Evolutionary conservation across 176 grass and related monocot species (phyloP), one percentile per base, ranked within the genome.

Genomic region (Eleusine coracana): DNA sequence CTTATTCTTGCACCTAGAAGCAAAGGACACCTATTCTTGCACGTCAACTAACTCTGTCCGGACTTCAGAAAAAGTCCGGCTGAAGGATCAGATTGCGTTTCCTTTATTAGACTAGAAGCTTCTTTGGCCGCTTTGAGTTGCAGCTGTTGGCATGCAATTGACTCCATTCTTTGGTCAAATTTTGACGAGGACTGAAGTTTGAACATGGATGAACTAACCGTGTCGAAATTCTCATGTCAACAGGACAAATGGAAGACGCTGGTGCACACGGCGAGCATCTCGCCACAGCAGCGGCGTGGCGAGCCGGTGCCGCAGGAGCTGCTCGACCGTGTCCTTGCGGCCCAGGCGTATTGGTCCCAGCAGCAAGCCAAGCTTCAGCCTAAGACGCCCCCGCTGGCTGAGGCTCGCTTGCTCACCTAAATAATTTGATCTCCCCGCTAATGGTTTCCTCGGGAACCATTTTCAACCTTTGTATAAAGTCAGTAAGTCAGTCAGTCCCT

Each of bases 201-300:
- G 62, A 87, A 76, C 4, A 55, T 41, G 18, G 61, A 89, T 75
- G 78, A 84, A 84, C 81, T 91, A 86, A 89, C 86, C 69, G 77
- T 90, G 84, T 83, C 51, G 14, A 93, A 87, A 81, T 88, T 86
- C 29, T 88, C 66, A 17, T 88, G 41, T 58, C 50, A 89, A 93
- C 88, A 98, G 96, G 96, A 98, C 88, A 98, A 98, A 49, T 98
- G 96, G 96, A 98, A 98, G 89, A 98, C 96, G 61, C 75, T 98
- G 74, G 96, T 98, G 41, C 96, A 98, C 87, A 98, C 96, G 45
- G 96, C 96, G 39, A 95, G 91, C 82, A 98, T 98, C 74, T 92
- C 96, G 71, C 93, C 96, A 2, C 96, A 98, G 82, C 96, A 95
- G 45, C 88, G 96, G 85, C 88, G 96, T 39, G 96, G 96, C 14